Percentiles rank a stretch among this genome's conserved stretches.
These are phyloP conservation scores for Pseudogymnoascus sp. DNA, from an alignment of 2,329 filamentous ascomycete species.

Conservation along the genomic window DNA sequence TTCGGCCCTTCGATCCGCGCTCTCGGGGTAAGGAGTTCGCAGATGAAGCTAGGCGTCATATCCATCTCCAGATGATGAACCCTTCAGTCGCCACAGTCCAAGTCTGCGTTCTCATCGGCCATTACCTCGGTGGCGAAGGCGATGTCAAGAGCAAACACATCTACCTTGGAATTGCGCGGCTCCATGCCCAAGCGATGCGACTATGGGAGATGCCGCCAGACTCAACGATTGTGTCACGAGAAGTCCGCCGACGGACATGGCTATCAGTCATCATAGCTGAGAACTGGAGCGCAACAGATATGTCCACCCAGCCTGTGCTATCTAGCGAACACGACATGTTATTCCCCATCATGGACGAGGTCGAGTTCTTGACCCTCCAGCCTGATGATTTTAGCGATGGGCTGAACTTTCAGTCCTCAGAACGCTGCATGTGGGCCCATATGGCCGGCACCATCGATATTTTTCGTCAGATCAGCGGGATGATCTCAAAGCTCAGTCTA, in stretches of 20 bases:
- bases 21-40: conserved; percentile 8
- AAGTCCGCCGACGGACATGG: conserved; percentile 14
- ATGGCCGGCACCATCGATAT: conserved; percentile 17
- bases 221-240: conserved; percentile 9
- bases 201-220: conserved; percentile 13
- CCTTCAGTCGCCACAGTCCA: conserved; percentile 13
- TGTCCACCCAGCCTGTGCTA: conserved; percentile 11
- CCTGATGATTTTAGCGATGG: background rate
- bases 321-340: conserved; percentile 8
- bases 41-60: conserved; percentile 11
- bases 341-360: conserved; percentile 13
- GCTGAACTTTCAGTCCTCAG: background rate
- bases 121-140: conserved; percentile 15
- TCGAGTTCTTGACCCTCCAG: conserved; percentile 12
- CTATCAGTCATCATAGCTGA: conserved; percentile 16
- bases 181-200: conserved; percentile 14
- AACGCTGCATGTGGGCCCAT: conserved; percentile 16
- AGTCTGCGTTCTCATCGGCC: conserved; percentile 13
- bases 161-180: conserved; percentile 15
- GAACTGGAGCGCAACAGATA: conserved; percentile 17
- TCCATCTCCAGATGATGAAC: conserved; percentile 13
- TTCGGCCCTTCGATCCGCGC: conserved; percentile 3
- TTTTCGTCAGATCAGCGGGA: conserved; percentile 13
- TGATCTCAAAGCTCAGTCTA: conserved; percentile 8
- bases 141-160: conserved; percentile 16